Evolutionary conservation across 345 rosid species (phyloP).

Genomic region (Camelina sativa): DNA sequence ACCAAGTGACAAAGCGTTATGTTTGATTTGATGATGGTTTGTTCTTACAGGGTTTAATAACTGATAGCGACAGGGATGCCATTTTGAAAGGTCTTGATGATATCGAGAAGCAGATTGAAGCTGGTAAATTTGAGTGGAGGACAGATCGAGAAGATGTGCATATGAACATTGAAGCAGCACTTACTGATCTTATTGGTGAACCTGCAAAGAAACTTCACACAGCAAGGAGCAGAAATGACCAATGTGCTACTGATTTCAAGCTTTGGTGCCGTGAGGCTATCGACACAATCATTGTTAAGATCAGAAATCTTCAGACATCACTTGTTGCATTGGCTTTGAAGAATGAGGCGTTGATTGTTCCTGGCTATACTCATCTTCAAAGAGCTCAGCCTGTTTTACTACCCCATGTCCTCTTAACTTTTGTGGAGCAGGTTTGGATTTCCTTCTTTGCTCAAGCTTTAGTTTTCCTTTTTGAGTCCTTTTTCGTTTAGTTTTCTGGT

Average conservation of each 20-base stretch:
- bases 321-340: slow-evolving; percentile 74
- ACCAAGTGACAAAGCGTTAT: too few relatives aligned
- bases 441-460: neutral
- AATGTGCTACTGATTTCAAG: slow-evolving; percentile 85
- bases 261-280: slow-evolving; percentile 97
- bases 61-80: slow-evolving; percentile 63
- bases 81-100: slow-evolving; percentile 78
- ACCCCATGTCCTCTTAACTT: slow-evolving; percentile 85
- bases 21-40: neutral
- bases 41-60: slow-evolving; percentile 68
- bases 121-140: slow-evolving; percentile 81
- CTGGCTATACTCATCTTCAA: slow-evolving; percentile 96
- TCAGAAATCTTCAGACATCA: slow-evolving; percentile 64
- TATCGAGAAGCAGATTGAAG: slow-evolving; percentile 67
- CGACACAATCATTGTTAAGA: slow-evolving; percentile 54
- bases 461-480: neutral
- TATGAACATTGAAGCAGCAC: slow-evolving; percentile 95
- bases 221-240: slow-evolving; percentile 91
- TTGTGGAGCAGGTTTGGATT: slow-evolving; percentile 75
- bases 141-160: slow-evolving; percentile 95
- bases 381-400: slow-evolving; percentile 92
- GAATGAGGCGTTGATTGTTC: slow-evolving; percentile 72
- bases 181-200: slow-evolving; percentile 93
- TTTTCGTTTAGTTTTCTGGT: neutral
- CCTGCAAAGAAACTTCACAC: slow-evolving; percentile 98